A percentile compares a stretch with the other conserved stretches of the same genome.
phyloP scores from a whole-genome alignment of 2,329 filamentous ascomycete species.

The Monilinia vaccinii-corymbosi region DNA sequence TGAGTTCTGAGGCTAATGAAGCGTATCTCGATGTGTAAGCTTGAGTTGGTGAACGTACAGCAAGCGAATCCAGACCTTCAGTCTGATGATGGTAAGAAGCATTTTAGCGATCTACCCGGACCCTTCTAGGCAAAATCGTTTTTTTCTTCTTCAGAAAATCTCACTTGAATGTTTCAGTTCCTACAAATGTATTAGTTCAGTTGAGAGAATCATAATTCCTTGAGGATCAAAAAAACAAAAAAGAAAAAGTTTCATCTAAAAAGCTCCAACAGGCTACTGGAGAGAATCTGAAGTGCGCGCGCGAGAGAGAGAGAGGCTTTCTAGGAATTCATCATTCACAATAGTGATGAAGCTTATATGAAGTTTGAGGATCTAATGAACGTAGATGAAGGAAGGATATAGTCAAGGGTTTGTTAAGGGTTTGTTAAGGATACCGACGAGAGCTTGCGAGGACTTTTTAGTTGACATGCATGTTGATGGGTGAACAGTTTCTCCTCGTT shows the following conservation, averaged over 20 bases:
- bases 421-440: background rate
- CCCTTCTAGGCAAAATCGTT: no score
- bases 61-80: background rate
- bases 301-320: no score
- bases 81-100: background rate
- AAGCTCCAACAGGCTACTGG: no score
- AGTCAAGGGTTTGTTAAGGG: background rate
- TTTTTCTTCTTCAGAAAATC: no score
- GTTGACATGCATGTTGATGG: background rate
- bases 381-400: background rate
- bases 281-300: background rate
- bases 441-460: background rate
- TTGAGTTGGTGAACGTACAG: background rate
- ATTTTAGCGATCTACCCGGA: background rate
- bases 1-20: background rate
- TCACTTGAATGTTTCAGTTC: no score
- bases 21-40: background rate
- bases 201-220: no score
- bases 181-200: no score
- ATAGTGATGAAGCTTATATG: no score
- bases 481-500: background rate
- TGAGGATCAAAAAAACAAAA: no score
- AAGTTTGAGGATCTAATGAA: background rate
- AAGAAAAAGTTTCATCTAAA: no score
- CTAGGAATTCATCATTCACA: background rate